phyloP scores from a whole-genome alignment of 129 eudicot species.

The Flaveria brownii region DNA sequence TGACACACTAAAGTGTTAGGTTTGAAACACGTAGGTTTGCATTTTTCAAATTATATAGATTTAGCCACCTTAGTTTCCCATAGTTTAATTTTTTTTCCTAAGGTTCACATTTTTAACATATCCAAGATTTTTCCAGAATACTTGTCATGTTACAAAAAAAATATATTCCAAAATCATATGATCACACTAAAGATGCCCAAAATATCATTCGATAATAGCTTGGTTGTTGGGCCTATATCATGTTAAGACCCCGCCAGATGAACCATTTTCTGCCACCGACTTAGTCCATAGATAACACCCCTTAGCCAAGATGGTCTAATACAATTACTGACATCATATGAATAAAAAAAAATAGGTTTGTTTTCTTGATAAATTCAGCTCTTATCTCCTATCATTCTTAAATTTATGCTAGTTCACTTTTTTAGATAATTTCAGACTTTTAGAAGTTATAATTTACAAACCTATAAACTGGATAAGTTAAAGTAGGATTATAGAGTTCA shows the following conservation, averaged over 20 bases:
- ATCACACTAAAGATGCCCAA: conserved; percentile 10
- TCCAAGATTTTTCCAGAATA: background rate
- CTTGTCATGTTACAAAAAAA: background rate
- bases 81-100: background rate
- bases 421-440: too few species aligned
- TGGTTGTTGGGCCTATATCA: conserved; percentile 14
- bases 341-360: conserved; percentile 12
- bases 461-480: background rate
- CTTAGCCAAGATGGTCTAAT: background rate
- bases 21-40: conserved; percentile 9
- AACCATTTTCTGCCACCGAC: background rate
- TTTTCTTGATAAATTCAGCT: too few species aligned
- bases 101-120: conserved; percentile 3
- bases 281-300: background rate
- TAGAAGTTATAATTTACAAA: too few species aligned
- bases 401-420: background rate
- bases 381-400: background rate
- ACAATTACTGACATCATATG: background rate
- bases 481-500: background rate
- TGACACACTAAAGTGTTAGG: conserved; percentile 10
- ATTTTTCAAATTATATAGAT: background rate
- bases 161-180: conserved; percentile 1
- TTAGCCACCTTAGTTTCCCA: conserved; percentile 12
- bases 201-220: background rate
- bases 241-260: background rate